Evolutionary conservation across 345 rosid genomes (phyloP).

Genomic region (Angophora floribunda): DNA sequence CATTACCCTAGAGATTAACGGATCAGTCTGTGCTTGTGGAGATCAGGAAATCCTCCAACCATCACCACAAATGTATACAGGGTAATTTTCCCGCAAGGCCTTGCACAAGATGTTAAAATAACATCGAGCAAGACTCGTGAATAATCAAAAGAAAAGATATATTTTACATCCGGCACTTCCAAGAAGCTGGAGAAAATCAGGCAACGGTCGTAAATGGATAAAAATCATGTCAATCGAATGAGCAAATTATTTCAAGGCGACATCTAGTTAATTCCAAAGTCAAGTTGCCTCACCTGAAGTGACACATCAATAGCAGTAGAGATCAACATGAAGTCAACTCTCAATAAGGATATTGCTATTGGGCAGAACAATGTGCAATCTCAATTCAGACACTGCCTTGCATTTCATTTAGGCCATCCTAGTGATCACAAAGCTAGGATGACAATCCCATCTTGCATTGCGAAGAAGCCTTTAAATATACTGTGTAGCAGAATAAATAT

Average conservation of each 20-base stretch:
- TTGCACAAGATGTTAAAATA: too few species aligned
- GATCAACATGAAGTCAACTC: background rate
- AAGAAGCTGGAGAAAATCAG: background rate
- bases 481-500: background rate
- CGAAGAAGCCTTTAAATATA: background rate
- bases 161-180: background rate
- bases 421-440: background rate
- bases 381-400: background rate
- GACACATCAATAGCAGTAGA: accelerated
- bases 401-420: background rate
- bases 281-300: background rate
- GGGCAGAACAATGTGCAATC: background rate
- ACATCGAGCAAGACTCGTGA: background rate
- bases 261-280: background rate
- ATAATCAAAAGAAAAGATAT: background rate
- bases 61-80: too few species aligned
- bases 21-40: accelerated
- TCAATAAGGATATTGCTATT: background rate
- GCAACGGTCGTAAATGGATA: background rate
- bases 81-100: background rate
- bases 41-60: background rate
- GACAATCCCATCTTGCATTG: background rate
- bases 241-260: background rate
- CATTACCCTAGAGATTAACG: background rate
- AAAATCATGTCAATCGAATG: background rate